Percentiles rank a stretch among this genome's conserved stretches.
These are phyloP conservation scores for Sisymbrium irio DNA, from an alignment of 345 rosid genomes.

Conservation along the genomic window DNA sequence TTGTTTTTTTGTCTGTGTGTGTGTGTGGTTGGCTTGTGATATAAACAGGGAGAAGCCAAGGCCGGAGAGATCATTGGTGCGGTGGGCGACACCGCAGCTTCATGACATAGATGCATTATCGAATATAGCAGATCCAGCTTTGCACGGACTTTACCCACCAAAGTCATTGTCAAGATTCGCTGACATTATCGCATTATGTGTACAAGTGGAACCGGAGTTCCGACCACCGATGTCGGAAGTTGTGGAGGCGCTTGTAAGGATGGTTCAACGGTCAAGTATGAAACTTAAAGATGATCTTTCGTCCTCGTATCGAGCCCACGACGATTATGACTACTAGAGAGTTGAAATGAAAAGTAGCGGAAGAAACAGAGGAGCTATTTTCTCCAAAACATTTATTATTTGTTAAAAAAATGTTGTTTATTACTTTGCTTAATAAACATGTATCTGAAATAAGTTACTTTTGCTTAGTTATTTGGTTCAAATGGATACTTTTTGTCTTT, in stretches of 20 bases:
- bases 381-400: not conserved
- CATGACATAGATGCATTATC: slow-evolving; percentile 69
- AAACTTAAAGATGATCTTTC: slow-evolving; percentile 37
- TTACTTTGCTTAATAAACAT: not conserved
- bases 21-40: not conserved
- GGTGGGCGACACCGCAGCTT: slow-evolving; percentile 85
- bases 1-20: not conserved
- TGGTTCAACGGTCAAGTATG: slow-evolving; percentile 40
- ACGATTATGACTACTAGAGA: slow-evolving; percentile 31
- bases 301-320: slow-evolving; percentile 25
- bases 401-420: not conserved
- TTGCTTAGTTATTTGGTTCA: too few species aligned
- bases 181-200: slow-evolving; percentile 70
- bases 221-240: slow-evolving; percentile 92
- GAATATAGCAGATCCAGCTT: slow-evolving; percentile 86
- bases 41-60: slow-evolving; percentile 54
- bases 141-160: slow-evolving; percentile 88
- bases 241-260: slow-evolving; percentile 46
- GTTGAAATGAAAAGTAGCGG: not conserved
- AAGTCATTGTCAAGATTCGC: slow-evolving; percentile 84
- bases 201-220: slow-evolving; percentile 74
- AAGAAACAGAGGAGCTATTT: not conserved
- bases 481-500: too few species aligned
- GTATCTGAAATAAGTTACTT: not conserved
- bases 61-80: slow-evolving; percentile 66